Evolutionary conservation across 1,284 basidiomycete species (phyloP).

Genomic region (Tilletia caries): DNA sequence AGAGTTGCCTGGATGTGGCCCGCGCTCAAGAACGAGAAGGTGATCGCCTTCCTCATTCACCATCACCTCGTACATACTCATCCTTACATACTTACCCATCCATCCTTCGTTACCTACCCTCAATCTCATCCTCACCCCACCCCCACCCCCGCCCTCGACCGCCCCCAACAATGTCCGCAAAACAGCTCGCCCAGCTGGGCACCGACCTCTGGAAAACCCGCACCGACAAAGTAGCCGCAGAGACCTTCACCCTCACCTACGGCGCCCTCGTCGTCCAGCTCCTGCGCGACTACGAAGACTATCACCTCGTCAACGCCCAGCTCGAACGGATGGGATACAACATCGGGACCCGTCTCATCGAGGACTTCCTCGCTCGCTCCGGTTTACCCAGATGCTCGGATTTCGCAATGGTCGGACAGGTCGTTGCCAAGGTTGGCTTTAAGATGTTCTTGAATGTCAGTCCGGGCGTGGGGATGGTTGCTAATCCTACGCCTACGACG

Average conservation of each 20-base stretch:
- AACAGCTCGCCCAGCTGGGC: conserved; percentile 47
- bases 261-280: conserved; percentile 96
- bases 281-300: conserved; percentile 98
- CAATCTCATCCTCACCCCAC: conserved; percentile 13
- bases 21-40: too few species aligned
- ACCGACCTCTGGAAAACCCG: conserved; percentile 52
- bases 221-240: conserved; percentile 68
- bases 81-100: not conserved
- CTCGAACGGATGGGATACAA: conserved; percentile 82
- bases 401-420: conserved; percentile 75
- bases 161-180: conserved; percentile 30
- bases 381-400: conserved; percentile 67
- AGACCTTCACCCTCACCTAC: conserved; percentile 94
- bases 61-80: too few species aligned
- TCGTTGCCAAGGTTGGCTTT: conserved; percentile 67
- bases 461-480: conserved; percentile 66
- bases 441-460: conserved; percentile 94
- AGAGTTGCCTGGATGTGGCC: not conserved
- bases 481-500: conserved; percentile 55
- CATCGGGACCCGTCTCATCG: conserved; percentile 91
- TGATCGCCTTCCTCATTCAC: too few species aligned
- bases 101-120: not conserved
- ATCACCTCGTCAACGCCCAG: conserved; percentile 70
- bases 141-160: too few species aligned
- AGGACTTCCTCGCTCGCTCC: conserved; percentile 93